These are phyloP conservation scores for Eimeria nieschulzi DNA, from an alignment of 169 alveolate genomes.

Conservation along the genomic window DNA sequence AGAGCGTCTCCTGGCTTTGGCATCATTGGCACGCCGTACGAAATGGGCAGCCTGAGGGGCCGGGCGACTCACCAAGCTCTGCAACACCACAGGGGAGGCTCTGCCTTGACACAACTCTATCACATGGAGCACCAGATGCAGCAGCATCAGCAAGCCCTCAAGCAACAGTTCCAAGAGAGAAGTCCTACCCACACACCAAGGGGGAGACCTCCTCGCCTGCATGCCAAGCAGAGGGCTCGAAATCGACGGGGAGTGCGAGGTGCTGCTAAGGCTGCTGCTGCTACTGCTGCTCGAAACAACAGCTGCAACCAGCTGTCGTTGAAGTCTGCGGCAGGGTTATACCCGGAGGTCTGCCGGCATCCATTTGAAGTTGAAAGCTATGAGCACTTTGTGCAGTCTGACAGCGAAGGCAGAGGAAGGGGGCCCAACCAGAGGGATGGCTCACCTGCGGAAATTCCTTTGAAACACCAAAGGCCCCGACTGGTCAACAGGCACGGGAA, in stretches of 20 bases:
- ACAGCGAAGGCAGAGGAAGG: too few species aligned
- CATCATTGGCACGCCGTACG: too few species aligned
- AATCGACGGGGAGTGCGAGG: neutral
- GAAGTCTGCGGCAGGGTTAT: neutral
- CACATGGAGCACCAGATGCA: neutral
- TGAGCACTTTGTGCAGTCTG: too few species aligned
- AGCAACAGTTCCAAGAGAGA: neutral
- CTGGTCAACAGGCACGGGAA: neutral
- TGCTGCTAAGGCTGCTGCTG: neutral
- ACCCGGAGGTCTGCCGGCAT: neutral
- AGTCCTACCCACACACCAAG: neutral
- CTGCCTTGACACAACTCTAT: neutral
- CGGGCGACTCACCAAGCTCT: neutral
- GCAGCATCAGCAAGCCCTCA: neutral
- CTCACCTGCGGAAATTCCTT: neutral
- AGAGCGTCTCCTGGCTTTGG: neutral
- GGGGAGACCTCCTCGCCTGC: neutral
- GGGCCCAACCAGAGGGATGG: neutral
- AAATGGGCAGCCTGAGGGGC: neutral
- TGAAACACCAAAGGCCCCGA: neutral
- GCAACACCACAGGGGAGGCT: neutral
- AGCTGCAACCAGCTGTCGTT: neutral
- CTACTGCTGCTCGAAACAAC: neutral
- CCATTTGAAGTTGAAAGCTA: neutral
- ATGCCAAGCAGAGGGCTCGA: conserved; percentile 9